Conservation (phyloP, 768 basidiomycete species). For the Galerina marginata region DNA sequence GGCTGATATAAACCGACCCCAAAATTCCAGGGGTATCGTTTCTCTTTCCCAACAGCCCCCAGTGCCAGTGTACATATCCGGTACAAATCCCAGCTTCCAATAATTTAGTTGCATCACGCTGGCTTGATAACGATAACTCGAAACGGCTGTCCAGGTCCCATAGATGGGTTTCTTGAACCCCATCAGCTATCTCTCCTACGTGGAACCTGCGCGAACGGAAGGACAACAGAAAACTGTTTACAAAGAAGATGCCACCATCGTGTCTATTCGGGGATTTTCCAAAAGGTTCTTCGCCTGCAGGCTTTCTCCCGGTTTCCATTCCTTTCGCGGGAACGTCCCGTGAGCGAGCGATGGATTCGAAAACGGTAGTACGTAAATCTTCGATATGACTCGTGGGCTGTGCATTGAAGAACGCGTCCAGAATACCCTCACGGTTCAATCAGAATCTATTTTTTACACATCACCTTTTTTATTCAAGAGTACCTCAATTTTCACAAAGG, state of each 20-base stretch:
- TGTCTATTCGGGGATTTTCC: background rate
- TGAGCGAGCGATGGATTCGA: background rate
- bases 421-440: too few species aligned
- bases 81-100: background rate
- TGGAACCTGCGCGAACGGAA: background rate
- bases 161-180: background rate
- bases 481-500: too few species aligned
- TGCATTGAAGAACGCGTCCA: background rate
- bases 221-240: background rate
- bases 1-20: background rate
- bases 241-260: background rate
- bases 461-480: too few species aligned
- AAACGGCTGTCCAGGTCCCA: background rate
- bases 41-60: background rate
- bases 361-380: too few species aligned
- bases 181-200: background rate
- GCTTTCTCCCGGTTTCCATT: background rate
- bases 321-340: slow-evolving; percentile 5
- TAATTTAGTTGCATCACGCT: background rate
- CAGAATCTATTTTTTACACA: too few species aligned
- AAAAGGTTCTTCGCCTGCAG: background rate
- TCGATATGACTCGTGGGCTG: slow-evolving; percentile 1
- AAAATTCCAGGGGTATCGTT: slow-evolving; percentile 5
- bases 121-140: slow-evolving; percentile 1
- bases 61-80: background rate